Conservation (phyloP, 1,284 basidiomycete genomes). For the Tylopilus sp. region DNA sequence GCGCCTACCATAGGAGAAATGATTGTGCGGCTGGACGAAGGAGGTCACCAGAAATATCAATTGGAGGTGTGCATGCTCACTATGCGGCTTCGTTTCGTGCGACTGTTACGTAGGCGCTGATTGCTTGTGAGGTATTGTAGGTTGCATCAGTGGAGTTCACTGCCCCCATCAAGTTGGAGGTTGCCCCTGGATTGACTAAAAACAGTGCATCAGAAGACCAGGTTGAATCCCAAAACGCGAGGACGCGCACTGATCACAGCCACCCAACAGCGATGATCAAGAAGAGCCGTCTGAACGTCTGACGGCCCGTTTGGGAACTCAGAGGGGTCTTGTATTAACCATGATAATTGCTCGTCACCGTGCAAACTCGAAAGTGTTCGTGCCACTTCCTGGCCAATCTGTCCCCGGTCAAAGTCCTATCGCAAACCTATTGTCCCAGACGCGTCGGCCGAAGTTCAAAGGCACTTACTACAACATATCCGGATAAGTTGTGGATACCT, state of each 20-base stretch:
- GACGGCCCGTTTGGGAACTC: constrained; percentile 40
- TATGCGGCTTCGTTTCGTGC: constrained; percentile 46
- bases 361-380: constrained; percentile 32
- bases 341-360: constrained; percentile 32
- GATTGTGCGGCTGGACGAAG: constrained; percentile 19
- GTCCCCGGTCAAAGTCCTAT: constrained; percentile 52
- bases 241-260: constrained; percentile 38
- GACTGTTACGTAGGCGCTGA: constrained; percentile 33
- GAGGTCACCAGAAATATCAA: constrained; percentile 3
- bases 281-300: constrained; percentile 36
- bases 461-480: constrained; percentile 37
- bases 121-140: constrained; percentile 37
- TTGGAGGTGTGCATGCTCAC: constrained; percentile 31
- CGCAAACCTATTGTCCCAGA: background rate
- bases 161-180: constrained; percentile 32
- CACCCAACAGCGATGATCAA: constrained; percentile 43
- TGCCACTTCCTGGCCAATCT: constrained; percentile 42
- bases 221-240: background rate
- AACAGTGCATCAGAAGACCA: background rate
- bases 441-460: background rate
- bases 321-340: constrained; percentile 37
- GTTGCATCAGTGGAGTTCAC: constrained; percentile 27
- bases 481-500: constrained; percentile 36
- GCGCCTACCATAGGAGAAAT: constrained; percentile 24
- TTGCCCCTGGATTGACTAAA: constrained; percentile 40